These are phyloP conservation scores for Nothophoma quercina DNA, from an alignment of 2,329 filamentous ascomycete genomes.

Conservation along the genomic window DNA sequence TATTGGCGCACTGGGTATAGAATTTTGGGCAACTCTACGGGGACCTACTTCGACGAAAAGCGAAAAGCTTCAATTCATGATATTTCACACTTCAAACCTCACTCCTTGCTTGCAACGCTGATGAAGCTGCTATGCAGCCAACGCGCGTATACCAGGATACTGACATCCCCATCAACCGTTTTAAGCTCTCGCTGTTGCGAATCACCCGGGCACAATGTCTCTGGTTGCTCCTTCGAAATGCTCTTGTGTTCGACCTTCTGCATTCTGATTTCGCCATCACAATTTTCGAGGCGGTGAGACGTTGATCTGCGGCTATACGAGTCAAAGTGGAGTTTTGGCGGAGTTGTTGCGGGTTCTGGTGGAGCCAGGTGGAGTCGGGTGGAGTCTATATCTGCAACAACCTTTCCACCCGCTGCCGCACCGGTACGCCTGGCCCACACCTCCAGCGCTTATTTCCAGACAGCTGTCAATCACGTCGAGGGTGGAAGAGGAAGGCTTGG, in stretches of 20 bases:
- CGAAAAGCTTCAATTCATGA: slow-evolving; percentile 17
- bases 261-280: slow-evolving; percentile 14
- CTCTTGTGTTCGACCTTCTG: slow-evolving; percentile 6
- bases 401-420: slow-evolving; percentile 20
- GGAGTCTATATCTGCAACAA: slow-evolving; percentile 16
- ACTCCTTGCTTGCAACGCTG: background rate
- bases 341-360: background rate
- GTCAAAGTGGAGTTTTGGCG: slow-evolving; percentile 3
- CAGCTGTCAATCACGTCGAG: background rate
- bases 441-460: slow-evolving; percentile 4
- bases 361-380: slow-evolving; percentile 12
- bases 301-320: slow-evolving; percentile 14
- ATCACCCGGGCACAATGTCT: background rate
- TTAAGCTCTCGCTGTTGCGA: background rate
- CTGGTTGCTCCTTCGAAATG: background rate
- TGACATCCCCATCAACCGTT: too few relatives aligned
- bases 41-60: slow-evolving; percentile 14
- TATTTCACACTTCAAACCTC: background rate
- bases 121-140: too few relatives aligned
- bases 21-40: slow-evolving; percentile 17
- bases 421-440: slow-evolving; percentile 15
- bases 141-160: too few relatives aligned
- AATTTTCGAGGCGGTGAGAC: slow-evolving; percentile 17
- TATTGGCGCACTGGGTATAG: slow-evolving; percentile 16
- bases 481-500: background rate